Evolutionary conservation across 352 stramenopile species (phyloP).

Genomic region (Phytophthora sp.): DNA sequence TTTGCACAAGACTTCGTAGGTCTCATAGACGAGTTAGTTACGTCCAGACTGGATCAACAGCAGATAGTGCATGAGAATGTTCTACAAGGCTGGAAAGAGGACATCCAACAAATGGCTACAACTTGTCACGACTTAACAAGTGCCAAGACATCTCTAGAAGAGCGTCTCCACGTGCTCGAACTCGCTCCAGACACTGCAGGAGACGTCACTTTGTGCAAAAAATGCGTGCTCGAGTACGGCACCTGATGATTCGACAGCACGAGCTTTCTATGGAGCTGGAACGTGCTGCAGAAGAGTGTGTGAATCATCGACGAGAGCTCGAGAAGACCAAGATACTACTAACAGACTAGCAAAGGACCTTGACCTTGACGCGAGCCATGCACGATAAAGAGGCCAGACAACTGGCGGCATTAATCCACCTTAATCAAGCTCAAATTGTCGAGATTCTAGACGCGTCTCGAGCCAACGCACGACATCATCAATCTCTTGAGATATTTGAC

Average conservation of each 20-base stretch:
- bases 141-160: conserved; percentile 28
- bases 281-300: conserved; percentile 36
- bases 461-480: conserved; percentile 4
- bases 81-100: conserved; percentile 34
- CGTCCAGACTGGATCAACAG: conserved; percentile 48
- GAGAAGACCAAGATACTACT: conserved; percentile 41
- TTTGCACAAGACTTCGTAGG: conserved; percentile 39
- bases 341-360: conserved; percentile 39
- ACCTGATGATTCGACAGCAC: conserved; percentile 28
- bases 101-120: conserved; percentile 41
- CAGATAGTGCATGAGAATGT: conserved; percentile 31
- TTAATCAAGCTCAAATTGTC: conserved; percentile 46
- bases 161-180: conserved; percentile 50
- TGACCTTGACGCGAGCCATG: conserved; percentile 66
- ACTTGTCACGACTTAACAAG: conserved; percentile 26
- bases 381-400: conserved; percentile 75
- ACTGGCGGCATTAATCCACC: conserved; percentile 49
- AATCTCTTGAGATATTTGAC: conserved; percentile 48
- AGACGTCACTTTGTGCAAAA: conserved; percentile 64
- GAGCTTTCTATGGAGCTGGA: conserved; percentile 37
- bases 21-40: conserved; percentile 41
- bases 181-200: conserved; percentile 42
- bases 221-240: conserved; percentile 38
- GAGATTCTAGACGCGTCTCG: conserved; percentile 41
- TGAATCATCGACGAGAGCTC: conserved; percentile 49